Base-by-base conservation (phyloP, 306 rosid species). In the Cucurbita moschata region DNA sequence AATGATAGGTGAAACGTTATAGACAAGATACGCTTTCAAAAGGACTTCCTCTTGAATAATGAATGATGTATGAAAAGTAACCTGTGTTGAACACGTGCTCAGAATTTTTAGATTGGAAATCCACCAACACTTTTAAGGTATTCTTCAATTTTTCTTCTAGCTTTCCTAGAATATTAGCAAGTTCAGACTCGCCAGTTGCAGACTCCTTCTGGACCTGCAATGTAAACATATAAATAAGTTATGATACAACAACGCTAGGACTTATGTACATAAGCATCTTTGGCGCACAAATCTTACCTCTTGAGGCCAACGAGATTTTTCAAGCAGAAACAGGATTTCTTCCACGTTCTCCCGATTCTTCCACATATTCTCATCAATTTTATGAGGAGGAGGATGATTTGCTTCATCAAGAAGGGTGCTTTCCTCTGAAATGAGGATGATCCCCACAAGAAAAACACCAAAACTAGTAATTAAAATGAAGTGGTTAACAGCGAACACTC, bases 291-390 rank as follows among this genome's bases (percentile, higher is more conserved):
- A 76, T 30, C 82, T 75, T 85, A 94, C 98, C 85, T 54, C 71
- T 38, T 68, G 84, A 53, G 98, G 98, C 90, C 86, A 90, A 80
- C 81, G 87, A 77, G 86, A 71, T 52, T 77, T 79, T 56, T 90
- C 87, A 80, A 94, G 94, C 74, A 89, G 82, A 63, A 82, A 90
- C 15, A 94, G 74, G 5, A 85, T 82, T 77, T 94, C 98, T 78
- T 94, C 98, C 42, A 90, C 91, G 60, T 87, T 81, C 74, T 94
- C 98, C 80, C 97, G 84, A 79, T 94, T 94, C 87, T 89, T 94
- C 98, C 98, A 94, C 97, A 90, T 84, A 82, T 94, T 94, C 88
- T 94, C 96, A 21, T 94, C 98, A 10, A 94, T 83, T 82, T 94
- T 94, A 81, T 94, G 98, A 5, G 98, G 98, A 72, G 96, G 92